Base-by-base conservation (phyloP, 2,329 filamentous ascomycete species). In the Nakataea oryzae region DNA sequence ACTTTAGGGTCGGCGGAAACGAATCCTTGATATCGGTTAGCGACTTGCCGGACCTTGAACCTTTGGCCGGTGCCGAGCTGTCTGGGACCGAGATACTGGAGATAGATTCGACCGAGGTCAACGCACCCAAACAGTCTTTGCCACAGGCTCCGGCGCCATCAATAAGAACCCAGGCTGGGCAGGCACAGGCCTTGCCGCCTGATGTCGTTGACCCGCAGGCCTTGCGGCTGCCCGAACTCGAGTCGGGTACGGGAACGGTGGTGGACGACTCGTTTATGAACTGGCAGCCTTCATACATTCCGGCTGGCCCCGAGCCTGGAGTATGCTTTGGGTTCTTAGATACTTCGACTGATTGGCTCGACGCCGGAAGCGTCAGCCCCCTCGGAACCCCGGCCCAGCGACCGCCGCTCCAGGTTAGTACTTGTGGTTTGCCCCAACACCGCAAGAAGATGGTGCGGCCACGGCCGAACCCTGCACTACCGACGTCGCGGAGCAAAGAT, bases 61-160 rank as follows among this genome's bases (percentile, higher is more conserved):
- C 66, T 62, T 67, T 63, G 57, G 66, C 62, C 55, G 69, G 75
- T 58, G 71, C 72, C 60, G 81, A 84, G 68, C 72, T 84, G 21
- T 76, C 75, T 24, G 76, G 78, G 7, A 79, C 73, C 59, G 79
- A 81, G 69, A 81, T 83, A 57, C 71, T 80, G 63, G 81, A 84
- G 66, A 76, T 83, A 63, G 81, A 82, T 68, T 82, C 81, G 5
- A 72, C 68, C 57, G 76, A 81, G 64, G 69, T 81, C 58, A 60
- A 61, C 2, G 59, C 68, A 72, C 63, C 69, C 30, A 54, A 62
- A 12, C 67, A 65, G 54, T 32, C 54, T 26, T 30, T 32, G 17
- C 29, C 28, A 57, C 54, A 11, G 47, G 32, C 24, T 57, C 57
- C 21, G 58, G 27, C 12, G 63, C 59, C 28, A 61, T 61, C 54